Evolutionary conservation across 1,139 yeast species (phyloP).

Genomic region (Suhomyces taliae): DNA sequence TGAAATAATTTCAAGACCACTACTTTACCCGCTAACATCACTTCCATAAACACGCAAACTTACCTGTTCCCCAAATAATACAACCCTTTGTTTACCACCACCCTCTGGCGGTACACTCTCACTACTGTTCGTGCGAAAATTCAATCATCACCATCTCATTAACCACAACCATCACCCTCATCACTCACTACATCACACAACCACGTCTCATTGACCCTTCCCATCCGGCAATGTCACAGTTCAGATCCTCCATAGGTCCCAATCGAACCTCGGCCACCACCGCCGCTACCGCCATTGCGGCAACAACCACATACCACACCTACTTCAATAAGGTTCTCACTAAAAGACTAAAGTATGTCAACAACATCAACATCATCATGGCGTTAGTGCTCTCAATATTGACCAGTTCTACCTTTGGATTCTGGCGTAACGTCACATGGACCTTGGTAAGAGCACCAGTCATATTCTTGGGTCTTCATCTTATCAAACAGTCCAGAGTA

Average conservation of each 20-base stretch:
- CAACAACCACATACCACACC: constrained; percentile 24
- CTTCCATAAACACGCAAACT: no score
- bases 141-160: neutral
- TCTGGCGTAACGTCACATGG: constrained; percentile 33
- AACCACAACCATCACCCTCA: neutral
- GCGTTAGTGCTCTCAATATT: constrained; percentile 28
- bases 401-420: constrained; percentile 30
- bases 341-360: constrained; percentile 38
- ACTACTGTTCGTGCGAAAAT: neutral
- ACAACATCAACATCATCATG: constrained; percentile 31
- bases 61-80: no score
- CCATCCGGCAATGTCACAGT: neutral
- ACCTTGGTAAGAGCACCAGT: constrained; percentile 34
- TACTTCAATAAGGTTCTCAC: constrained; percentile 33
- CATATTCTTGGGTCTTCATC: constrained; percentile 27
- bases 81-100: no score
- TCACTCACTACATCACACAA: neutral
- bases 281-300: constrained; percentile 3
- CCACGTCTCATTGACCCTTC: neutral
- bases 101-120: neutral
- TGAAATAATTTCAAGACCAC: neutral
- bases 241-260: neutral
- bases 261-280: neutral
- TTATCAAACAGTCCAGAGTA: constrained; percentile 51
- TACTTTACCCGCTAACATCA: neutral